Percentiles rank a stretch among this genome's conserved stretches.
These are phyloP conservation scores for Coffea eugenioides DNA, from an alignment of 257 asterid genomes.

Conservation along the genomic window DNA sequence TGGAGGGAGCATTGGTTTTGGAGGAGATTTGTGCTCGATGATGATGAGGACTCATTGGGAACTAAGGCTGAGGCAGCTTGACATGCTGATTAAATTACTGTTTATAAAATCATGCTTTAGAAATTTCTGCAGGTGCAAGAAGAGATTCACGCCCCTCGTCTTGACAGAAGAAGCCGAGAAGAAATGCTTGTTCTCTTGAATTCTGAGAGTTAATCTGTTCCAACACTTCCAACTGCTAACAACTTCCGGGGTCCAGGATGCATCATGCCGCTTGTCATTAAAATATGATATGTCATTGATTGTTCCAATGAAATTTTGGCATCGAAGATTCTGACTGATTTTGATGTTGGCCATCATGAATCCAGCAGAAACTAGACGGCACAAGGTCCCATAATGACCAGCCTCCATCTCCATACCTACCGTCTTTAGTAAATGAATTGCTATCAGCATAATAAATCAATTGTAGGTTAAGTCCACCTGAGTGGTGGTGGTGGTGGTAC, in stretches of 20 bases:
- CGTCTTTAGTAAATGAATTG: too few relatives aligned
- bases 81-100: not conserved
- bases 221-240: constrained; percentile 23
- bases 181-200: not conserved
- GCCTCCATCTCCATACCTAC: too few relatives aligned
- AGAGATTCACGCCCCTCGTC: not conserved
- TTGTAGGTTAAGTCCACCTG: too few relatives aligned
- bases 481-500: too few relatives aligned
- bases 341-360: not conserved
- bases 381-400: too few relatives aligned
- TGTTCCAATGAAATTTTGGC: not conserved
- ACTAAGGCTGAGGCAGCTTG: not conserved
- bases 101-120: not conserved
- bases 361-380: too few relatives aligned
- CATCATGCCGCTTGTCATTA: not conserved
- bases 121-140: not conserved
- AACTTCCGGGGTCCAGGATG: not conserved
- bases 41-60: not conserved
- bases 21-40: constrained; percentile 41
- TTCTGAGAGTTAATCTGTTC: not conserved
- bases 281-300: not conserved
- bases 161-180: too few relatives aligned
- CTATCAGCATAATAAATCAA: too few relatives aligned
- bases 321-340: not conserved
- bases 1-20: constrained; percentile 75